A percentile compares a stretch with the other conserved stretches of the same genome.
Evolutionary conservation across 1,139 yeast species (phyloP).

Genomic region (Eremothecium cymbalariae): DNA sequence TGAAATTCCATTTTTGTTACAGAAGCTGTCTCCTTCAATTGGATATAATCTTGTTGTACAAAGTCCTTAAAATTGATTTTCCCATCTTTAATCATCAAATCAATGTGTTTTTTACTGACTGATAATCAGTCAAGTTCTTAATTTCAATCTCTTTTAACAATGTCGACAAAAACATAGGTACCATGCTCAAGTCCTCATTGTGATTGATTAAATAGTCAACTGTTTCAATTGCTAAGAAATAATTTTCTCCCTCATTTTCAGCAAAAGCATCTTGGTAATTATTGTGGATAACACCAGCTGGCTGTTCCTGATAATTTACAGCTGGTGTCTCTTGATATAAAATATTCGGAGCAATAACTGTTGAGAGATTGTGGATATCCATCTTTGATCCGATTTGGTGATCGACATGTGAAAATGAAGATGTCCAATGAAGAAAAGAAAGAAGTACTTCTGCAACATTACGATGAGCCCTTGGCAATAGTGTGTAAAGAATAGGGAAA

Average conservation of each 20-base stretch:
- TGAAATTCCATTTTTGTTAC: slow-evolving; percentile 10
- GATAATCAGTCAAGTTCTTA: slow-evolving; percentile 19
- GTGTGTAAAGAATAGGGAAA: slow-evolving; percentile 63
- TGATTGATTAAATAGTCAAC: slow-evolving; percentile 76
- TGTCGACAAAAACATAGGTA: slow-evolving; percentile 51
- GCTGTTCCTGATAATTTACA: slow-evolving; percentile 14
- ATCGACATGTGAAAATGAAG: slow-evolving; percentile 86
- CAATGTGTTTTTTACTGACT: slow-evolving; percentile 18
- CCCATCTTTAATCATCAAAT: slow-evolving; percentile 11
- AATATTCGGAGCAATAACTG: slow-evolving; percentile 91
- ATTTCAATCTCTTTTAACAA: slow-evolving; percentile 32
- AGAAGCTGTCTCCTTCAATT: slow-evolving; percentile 11
- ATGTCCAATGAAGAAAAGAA: slow-evolving; percentile 88
- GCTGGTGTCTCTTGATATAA: slow-evolving; percentile 42
- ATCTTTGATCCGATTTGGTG: slow-evolving; percentile 88
- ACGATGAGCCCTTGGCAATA: slow-evolving; percentile 76
- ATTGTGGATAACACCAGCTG: slow-evolving; percentile 24
- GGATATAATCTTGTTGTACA: slow-evolving; percentile 8
- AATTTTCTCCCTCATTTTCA: slow-evolving; percentile 59
- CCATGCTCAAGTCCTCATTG: slow-evolving; percentile 70
- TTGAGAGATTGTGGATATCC: slow-evolving; percentile 93
- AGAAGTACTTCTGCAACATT: slow-evolving; percentile 81
- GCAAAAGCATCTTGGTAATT: slow-evolving; percentile 35
- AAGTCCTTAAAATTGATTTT: slow-evolving; percentile 11
- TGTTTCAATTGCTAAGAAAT: slow-evolving; percentile 85